Base-by-base conservation (phyloP, 345 rosid genomes). In the Gossypium herbaceum region DNA sequence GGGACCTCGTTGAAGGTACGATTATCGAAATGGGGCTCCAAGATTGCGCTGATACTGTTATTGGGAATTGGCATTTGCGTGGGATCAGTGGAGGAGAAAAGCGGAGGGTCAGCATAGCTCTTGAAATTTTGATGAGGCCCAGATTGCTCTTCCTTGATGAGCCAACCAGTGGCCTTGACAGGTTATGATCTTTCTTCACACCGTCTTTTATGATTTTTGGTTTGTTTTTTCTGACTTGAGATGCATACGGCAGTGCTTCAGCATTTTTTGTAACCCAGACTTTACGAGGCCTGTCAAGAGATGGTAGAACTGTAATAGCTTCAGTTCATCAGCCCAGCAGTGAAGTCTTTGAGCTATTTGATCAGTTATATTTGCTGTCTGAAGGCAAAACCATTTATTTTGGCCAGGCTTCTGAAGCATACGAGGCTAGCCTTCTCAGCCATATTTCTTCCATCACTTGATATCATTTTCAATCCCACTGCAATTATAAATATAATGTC, bases 91-190 rank as follows among this genome's bases (percentile, higher is more conserved):
- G 63, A 22, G 63, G 63, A 12, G 63, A 59, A 59, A 59, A 59
- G 39, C 25, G 63, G 39, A 59, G 63, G 39, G 63, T 59, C 63
- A 59, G 63, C 63, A 59, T 59, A 19, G 63, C 63, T 24, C 63
- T 59, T 59, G 63, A 59, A 25, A 59, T 59, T 12, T 24, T 59
- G 39, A 59, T 12, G 34, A 59, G 63, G 63, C 63, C 63, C 15
- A 59, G 63, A 59, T 59, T 59, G 63, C 63, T 59, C 34, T 59
- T 59, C 12, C 63, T 59, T 59, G 63, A 59, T 59, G 63, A 59
- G 9, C 63, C 63, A 24, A 59, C 63, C 63, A 59, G 63, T 25
- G 63, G 34, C 12, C 62, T 58, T 58, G 62, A 58, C 12, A 58
- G 34, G 34, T 58, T 22, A 56, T 55, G 1, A 1, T n/a, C 41